Percentiles rank a stretch among this genome's conserved stretches.
Evolutionary conservation across 2,329 filamentous ascomycete genomes (phyloP).

Genomic region (Colletotrichum echinochloae): DNA sequence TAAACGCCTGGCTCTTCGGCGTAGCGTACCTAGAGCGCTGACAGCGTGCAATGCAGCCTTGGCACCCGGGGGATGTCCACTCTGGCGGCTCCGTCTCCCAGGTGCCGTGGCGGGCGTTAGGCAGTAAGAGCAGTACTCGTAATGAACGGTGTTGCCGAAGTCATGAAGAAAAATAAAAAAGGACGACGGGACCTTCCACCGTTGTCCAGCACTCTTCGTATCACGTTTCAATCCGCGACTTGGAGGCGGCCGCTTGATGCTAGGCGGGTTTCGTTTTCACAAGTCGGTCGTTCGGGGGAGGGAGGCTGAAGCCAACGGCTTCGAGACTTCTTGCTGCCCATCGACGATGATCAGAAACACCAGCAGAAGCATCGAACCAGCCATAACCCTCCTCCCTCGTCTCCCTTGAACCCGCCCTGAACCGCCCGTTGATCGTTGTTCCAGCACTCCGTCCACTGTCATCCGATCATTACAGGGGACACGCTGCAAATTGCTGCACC

Average conservation of each 20-base stretch:
- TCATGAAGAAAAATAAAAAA: neutral
- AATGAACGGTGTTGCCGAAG: slow-evolving; percentile 14
- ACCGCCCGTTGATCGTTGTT: neutral
- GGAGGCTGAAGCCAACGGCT: neutral
- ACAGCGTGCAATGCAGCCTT: slow-evolving; percentile 24
- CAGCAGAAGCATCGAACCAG: neutral
- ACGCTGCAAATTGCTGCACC: neutral
- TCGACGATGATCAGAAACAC: neutral
- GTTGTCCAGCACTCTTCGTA: slow-evolving; percentile 21
- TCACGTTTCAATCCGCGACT: slow-evolving; percentile 39
- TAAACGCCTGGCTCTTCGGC: neutral
- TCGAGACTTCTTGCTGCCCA: slow-evolving; percentile 1
- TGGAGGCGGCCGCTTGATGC: slow-evolving; percentile 7
- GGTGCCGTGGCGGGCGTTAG: slow-evolving; percentile 4
- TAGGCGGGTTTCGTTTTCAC: slow-evolving; percentile 32
- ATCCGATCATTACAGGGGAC: neutral
- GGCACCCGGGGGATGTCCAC: slow-evolving; percentile 7
- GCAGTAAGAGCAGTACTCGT: slow-evolving; percentile 1
- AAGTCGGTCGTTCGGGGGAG: slow-evolving; percentile 19
- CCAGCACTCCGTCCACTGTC: slow-evolving; percentile 1
- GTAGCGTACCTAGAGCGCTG: neutral
- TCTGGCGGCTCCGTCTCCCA: neutral
- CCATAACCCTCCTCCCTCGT: neutral
- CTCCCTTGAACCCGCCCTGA: neutral
- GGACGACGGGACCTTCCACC: slow-evolving; percentile 7